Evolutionary conservation across 2,329 filamentous ascomycete species (phyloP).

Genomic region (Trichophyton benhamiae): DNA sequence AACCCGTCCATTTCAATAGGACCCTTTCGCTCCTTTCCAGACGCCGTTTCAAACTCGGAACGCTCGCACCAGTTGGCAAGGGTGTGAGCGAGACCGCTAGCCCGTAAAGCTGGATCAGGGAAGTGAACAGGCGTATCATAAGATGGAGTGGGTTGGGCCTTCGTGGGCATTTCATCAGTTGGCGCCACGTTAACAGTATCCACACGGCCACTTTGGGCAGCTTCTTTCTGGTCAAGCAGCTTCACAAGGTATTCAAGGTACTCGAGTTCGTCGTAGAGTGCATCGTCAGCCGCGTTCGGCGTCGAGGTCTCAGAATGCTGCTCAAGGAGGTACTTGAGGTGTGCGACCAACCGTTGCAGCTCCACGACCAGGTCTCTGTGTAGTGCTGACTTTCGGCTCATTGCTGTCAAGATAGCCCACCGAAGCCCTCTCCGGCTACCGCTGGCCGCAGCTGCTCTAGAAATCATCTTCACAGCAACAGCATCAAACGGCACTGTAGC

Average conservation of each 20-base stretch:
- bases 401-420: constrained; percentile 30
- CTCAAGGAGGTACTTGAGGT: not conserved
- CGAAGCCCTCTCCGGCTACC: constrained; percentile 26
- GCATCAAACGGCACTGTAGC: constrained; percentile 24
- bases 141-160: not conserved
- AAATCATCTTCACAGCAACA: constrained; percentile 28
- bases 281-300: not conserved
- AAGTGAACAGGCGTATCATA: not conserved
- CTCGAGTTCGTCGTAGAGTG: constrained; percentile 4
- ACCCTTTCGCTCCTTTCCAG: not conserved
- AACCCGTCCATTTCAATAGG: not conserved
- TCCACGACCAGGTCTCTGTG: constrained; percentile 25
- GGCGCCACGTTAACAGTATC: not conserved
- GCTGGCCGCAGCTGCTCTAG: constrained; percentile 23
- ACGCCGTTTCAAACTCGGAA: constrained; percentile 9
- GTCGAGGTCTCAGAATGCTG: not conserved
- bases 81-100: not conserved
- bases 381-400: constrained; percentile 23
- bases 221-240: constrained; percentile 6
- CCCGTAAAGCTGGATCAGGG: not conserved
- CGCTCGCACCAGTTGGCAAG: constrained; percentile 9
- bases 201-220: not conserved
- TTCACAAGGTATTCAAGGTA: constrained; percentile 7
- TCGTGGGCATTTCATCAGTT: not conserved
- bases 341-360: constrained; percentile 17